These are phyloP conservation scores for Aureobasidium sp. DNA, from an alignment of 2,329 filamentous ascomycete genomes.

Conservation along the genomic window DNA sequence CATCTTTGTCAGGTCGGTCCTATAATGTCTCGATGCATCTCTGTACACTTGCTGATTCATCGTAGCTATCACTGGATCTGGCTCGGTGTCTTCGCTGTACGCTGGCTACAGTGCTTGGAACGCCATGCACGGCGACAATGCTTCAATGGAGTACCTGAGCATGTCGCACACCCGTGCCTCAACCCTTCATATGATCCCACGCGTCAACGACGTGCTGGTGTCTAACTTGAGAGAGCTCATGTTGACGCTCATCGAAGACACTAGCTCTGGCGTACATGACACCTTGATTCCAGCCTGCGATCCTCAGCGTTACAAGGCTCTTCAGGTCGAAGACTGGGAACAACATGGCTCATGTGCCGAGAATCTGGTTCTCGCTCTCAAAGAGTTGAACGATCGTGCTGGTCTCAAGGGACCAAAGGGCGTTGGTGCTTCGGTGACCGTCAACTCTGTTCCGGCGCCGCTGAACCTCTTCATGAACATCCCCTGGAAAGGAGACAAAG, in stretches of 20 bases:
- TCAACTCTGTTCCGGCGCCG: constrained; percentile 42
- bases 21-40: not conserved
- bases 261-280: constrained; percentile 38
- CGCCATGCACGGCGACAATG: constrained; percentile 28
- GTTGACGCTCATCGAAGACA: constrained; percentile 41
- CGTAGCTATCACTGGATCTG: constrained; percentile 39
- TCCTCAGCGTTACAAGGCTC: constrained; percentile 35
- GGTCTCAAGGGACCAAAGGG: constrained; percentile 41
- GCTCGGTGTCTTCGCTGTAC: constrained; percentile 42
- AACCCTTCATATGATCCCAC: constrained; percentile 36
- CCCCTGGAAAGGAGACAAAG: constrained; percentile 35
- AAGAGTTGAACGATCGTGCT: constrained; percentile 41
- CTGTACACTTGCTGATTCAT: not conserved
- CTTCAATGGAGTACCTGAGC: constrained; percentile 41
- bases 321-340: constrained; percentile 39
- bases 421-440: constrained; percentile 42
- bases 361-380: constrained; percentile 43
- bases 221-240: constrained; percentile 42
- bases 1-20: constrained; percentile 34
- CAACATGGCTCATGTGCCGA: constrained; percentile 43
- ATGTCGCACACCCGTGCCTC: constrained; percentile 40
- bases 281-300: constrained; percentile 44
- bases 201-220: constrained; percentile 37
- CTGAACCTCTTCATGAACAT: constrained; percentile 45
- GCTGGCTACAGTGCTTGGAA: constrained; percentile 45